phyloP scores from a whole-genome alignment of 495 filamentous ascomycete genomes.

The Talaromyces borbonicus region DNA sequence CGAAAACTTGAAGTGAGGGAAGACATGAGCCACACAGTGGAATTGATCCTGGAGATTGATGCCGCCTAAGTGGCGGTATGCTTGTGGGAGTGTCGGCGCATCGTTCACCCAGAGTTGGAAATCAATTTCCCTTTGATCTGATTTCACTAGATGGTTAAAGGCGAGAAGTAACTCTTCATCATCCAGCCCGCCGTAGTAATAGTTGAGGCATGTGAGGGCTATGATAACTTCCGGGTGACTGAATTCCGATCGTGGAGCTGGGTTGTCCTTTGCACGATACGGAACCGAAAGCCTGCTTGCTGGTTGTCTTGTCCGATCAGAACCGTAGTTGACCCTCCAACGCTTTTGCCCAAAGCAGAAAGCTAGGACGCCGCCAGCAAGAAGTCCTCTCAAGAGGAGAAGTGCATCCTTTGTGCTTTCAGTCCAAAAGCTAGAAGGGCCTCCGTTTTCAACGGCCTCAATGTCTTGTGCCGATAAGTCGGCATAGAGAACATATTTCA shows the following conservation, averaged over 20 bases:
- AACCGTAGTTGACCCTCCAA: constrained; percentile 43
- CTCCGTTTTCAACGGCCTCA: constrained; percentile 19
- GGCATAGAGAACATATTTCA: constrained; percentile 32
- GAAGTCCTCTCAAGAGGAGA: constrained; percentile 49
- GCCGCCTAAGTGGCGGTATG: constrained; percentile 36
- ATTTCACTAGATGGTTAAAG: constrained; percentile 40
- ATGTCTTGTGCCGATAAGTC: constrained; percentile 22
- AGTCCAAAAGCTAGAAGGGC: constrained; percentile 20
- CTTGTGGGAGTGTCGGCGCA: constrained; percentile 21
- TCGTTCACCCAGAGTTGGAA: constrained; percentile 44
- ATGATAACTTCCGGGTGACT: constrained; percentile 65
- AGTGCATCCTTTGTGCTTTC: constrained; percentile 28
- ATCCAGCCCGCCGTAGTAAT: constrained; percentile 56
- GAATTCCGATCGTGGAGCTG: constrained; percentile 55
- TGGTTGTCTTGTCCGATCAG: constrained; percentile 28
- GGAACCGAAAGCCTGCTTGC: constrained; percentile 52
- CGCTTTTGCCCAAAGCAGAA: constrained; percentile 51
- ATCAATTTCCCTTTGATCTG: constrained; percentile 44
- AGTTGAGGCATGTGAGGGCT: constrained; percentile 52
- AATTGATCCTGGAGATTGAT: constrained; percentile 50
- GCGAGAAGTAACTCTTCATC: constrained; percentile 40
- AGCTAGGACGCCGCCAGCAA: constrained; percentile 44
- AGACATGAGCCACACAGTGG: constrained; percentile 32
- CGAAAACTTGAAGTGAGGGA: constrained; percentile 40
- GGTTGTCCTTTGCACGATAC: constrained; percentile 59